Evolutionary conservation across 2,329 filamentous ascomycete species (phyloP).

Genomic region (Colletotrichum spinosum): DNA sequence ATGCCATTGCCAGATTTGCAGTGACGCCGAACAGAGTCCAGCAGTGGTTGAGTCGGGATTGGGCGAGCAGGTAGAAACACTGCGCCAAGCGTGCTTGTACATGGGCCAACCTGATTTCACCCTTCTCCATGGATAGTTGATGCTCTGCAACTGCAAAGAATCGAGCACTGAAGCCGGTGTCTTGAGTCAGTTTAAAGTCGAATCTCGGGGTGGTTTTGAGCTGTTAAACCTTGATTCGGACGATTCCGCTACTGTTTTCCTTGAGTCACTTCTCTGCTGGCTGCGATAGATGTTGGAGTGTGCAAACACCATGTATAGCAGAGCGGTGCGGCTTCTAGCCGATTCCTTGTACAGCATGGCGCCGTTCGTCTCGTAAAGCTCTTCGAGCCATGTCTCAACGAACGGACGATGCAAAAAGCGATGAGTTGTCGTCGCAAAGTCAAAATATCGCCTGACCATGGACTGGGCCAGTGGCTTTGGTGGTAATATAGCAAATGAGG

Average conservation of each 20-base stretch:
- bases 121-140: constrained; percentile 51
- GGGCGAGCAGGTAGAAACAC: constrained; percentile 56
- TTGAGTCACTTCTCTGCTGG: constrained; percentile 20
- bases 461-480: constrained; percentile 48
- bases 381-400: constrained; percentile 58
- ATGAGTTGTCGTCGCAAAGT: constrained; percentile 67
- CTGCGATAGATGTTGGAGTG: constrained; percentile 57
- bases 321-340: constrained; percentile 49
- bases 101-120: constrained; percentile 50
- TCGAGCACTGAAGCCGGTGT: constrained; percentile 38
- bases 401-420: constrained; percentile 64
- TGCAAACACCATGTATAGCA: constrained; percentile 64
- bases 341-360: constrained; percentile 41
- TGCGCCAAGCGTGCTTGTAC: constrained; percentile 55
- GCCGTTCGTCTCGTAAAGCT: constrained; percentile 51
- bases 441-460: constrained; percentile 64
- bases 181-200: too few species aligned
- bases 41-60: constrained; percentile 58
- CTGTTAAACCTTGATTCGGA: neutral
- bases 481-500: constrained; percentile 53
- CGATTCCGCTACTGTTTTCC: constrained; percentile 37
- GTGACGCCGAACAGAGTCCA: constrained; percentile 59
- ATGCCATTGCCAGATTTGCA: constrained; percentile 50
- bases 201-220: too few species aligned
- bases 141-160: constrained; percentile 50